These are phyloP conservation scores for Myxozyma mucilagina DNA, from an alignment of 805 yeast species.

Conservation along the genomic window DNA sequence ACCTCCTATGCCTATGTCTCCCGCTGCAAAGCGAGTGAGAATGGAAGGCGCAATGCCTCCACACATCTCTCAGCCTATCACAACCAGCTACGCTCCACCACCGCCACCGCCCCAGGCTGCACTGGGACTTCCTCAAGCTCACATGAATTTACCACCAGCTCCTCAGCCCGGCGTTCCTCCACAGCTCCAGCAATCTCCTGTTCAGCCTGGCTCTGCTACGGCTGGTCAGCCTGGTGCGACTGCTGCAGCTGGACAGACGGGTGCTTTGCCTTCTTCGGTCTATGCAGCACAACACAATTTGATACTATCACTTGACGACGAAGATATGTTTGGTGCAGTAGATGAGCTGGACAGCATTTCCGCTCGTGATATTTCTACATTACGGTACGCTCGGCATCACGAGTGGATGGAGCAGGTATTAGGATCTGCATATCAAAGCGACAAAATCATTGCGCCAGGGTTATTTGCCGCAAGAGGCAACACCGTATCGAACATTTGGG, in stretches of 20 bases:
- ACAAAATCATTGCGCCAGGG: slow-evolving; percentile 24
- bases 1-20: slow-evolving; percentile 26
- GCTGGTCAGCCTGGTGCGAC: not conserved
- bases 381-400: slow-evolving; percentile 46
- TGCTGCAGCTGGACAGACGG: not conserved
- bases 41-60: slow-evolving; percentile 18
- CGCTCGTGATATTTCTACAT: slow-evolving; percentile 46
- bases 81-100: not conserved
- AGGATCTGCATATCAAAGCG: slow-evolving; percentile 39
- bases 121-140: slow-evolving; percentile 6
- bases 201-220: not conserved
- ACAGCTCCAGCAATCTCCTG: not conserved
- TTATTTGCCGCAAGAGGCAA: slow-evolving; percentile 11
- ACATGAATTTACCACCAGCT: slow-evolving; percentile 3
- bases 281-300: slow-evolving; percentile 20
- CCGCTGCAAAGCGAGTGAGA: slow-evolving; percentile 24
- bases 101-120: slow-evolving; percentile 10
- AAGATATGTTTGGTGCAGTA: slow-evolving; percentile 25
- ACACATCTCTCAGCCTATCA: slow-evolving; percentile 1
- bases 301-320: slow-evolving; percentile 25
- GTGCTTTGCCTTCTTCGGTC: slow-evolving; percentile 8
- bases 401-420: slow-evolving; percentile 48
- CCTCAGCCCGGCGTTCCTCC: slow-evolving; percentile 6
- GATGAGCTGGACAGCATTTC: slow-evolving; percentile 45
- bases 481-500: slow-evolving; percentile 18